Percentiles rank a stretch among this genome's conserved stretches.
Evolutionary conservation across 2,329 filamentous ascomycete species (phyloP).

Genomic region (Fusarium clavum): DNA sequence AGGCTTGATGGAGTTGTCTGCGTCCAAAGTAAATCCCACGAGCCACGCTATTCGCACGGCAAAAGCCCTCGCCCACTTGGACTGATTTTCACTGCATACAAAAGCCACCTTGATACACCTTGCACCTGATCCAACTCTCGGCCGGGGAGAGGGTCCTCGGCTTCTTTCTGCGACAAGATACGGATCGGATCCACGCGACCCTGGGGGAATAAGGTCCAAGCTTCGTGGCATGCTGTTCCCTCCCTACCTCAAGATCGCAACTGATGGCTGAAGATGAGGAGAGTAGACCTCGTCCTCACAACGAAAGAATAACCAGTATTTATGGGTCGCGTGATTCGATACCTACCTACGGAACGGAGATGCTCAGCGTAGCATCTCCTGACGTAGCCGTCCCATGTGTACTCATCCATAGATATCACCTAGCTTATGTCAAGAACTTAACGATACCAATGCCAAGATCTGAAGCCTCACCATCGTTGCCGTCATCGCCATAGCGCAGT

Average conservation of each 20-base stretch:
- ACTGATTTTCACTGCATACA: background rate
- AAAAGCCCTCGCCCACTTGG: conserved; percentile 23
- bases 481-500: conserved; percentile 10
- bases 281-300: background rate
- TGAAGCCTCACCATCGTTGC: conserved; percentile 7
- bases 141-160: conserved; percentile 34
- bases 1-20: conserved; percentile 13
- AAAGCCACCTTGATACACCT: conserved; percentile 22
- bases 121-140: conserved; percentile 34
- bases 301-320: conserved; percentile 2
- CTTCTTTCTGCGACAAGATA: conserved; percentile 28
- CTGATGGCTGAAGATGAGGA: conserved; percentile 2
- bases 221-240: conserved; percentile 1
- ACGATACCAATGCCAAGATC: background rate
- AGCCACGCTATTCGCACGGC: conserved; percentile 31
- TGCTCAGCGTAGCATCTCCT: conserved; percentile 30
- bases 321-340: conserved; percentile 22
- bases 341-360: conserved; percentile 15
- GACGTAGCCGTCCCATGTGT: background rate
- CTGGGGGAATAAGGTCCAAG: conserved; percentile 14
- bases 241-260: background rate
- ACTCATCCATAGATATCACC: background rate
- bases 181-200: conserved; percentile 21
- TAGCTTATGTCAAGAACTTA: conserved; percentile 1
- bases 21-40: background rate